Evolutionary conservation across 2,329 filamentous ascomycete genomes (phyloP), one percentile per base, ranked within the genome.

Genomic region (Balansia obtecta): DNA sequence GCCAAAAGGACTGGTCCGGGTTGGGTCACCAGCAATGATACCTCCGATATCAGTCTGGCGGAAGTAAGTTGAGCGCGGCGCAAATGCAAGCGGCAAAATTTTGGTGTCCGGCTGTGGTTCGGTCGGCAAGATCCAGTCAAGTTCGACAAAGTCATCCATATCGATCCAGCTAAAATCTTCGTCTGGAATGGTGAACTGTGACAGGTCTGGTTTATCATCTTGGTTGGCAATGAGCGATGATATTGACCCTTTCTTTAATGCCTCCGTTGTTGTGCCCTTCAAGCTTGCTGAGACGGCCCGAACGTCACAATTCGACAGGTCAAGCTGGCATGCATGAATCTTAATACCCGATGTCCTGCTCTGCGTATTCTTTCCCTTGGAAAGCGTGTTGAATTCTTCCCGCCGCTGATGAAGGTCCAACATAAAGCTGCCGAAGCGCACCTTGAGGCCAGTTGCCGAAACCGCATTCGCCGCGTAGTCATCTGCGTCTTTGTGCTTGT

Each of bases 71-170:
- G 98, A 86, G 1, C 93, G 81, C n/a, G 93, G 94, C 18, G 91
- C 88, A 60, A 84, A 97, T 0, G 87, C 90, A 9, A 98, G 76
- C 0, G 94, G 94, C 49, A 98, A 69, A 44, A 98, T 98, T 65
- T 93, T 90, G 0, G 91, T 97, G 57, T 94, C 85, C 0, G 91
- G 90, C 57, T 95, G 94, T 33, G 85, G 81, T 61, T 95, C 88
- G 13, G 88, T 85, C 0, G 91, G 91, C 22, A 96, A 69, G 49
- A 95, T 90, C 91, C 91, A 97, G 63, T 96, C 94, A 20, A 98
- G 72, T 65, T 98, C 93, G 32, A 98, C 90, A 67, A 98, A 98
- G 64, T 98, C 93, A 63, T 98, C 93, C 89, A 98, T 97, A 61
- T 98, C 93, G 55, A 98, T 90, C 93, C 93, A 98, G 50, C 85